A percentile compares a stretch with the other conserved stretches of the same genome.
Evolutionary conservation across 805 yeast species (phyloP).

Genomic region (Yarrowia phangngaensis): DNA sequence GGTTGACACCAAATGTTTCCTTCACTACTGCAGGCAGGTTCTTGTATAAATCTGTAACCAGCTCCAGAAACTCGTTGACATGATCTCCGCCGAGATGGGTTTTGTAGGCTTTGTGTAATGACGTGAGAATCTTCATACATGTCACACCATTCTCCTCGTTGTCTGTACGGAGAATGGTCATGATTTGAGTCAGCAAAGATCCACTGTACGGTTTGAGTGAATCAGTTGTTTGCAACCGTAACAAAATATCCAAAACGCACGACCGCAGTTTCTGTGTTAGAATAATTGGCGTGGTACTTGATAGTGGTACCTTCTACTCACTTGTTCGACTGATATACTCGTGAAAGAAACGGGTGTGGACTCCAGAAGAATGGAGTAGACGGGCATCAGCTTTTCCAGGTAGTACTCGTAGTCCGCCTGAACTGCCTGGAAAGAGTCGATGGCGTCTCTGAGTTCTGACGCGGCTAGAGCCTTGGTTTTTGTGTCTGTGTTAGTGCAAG

Average conservation of each 20-base stretch:
- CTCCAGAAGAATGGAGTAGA: constrained; percentile 58
- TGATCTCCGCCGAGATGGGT: constrained; percentile 53
- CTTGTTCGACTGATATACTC: constrained; percentile 57
- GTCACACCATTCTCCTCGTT: constrained; percentile 95
- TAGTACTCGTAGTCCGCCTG: constrained; percentile 72
- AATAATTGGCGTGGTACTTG: neutral
- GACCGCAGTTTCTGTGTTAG: constrained; percentile 64
- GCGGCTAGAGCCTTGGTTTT: constrained; percentile 62
- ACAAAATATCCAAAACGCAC: constrained; percentile 70
- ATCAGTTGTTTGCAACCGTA: constrained; percentile 79
- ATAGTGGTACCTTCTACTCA: constrained; percentile 28
- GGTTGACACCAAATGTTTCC: constrained; percentile 50
- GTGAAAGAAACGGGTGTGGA: constrained; percentile 69
- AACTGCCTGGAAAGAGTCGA: constrained; percentile 77
- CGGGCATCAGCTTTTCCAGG: constrained; percentile 64
- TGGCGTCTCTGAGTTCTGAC: constrained; percentile 79
- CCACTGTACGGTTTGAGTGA: constrained; percentile 67
- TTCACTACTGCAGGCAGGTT: constrained; percentile 73
- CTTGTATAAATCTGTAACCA: constrained; percentile 70
- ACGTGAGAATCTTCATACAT: constrained; percentile 81
- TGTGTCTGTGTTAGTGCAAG: constrained; percentile 42
- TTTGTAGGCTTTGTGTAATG: constrained; percentile 82
- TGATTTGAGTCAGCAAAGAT: constrained; percentile 56
- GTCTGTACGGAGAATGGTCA: constrained; percentile 61
- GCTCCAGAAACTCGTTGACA: constrained; percentile 72